Conservation (phyloP, 441 rosid species). For the Adansonia madagascariensis region DNA sequence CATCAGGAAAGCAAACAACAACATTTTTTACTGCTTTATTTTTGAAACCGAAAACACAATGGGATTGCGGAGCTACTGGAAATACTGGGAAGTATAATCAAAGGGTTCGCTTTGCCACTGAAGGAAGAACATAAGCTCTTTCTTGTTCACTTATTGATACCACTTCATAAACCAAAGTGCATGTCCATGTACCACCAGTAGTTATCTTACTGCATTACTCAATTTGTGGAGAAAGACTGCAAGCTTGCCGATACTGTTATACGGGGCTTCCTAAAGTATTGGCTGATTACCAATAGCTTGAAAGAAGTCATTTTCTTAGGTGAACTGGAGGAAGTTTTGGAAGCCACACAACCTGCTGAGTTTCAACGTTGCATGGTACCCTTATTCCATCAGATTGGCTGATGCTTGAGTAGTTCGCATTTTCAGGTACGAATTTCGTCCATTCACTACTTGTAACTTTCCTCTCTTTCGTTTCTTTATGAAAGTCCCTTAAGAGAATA, state of each 20-base stretch:
- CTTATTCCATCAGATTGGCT: constrained; percentile 67
- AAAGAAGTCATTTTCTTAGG: constrained; percentile 81
- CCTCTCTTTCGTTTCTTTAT: background rate
- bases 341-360: constrained; percentile 81
- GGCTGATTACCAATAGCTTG: constrained; percentile 73
- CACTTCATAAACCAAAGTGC: constrained; percentile 74
- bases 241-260: constrained; percentile 77
- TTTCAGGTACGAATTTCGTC: constrained; percentile 62
- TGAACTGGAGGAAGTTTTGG: constrained; percentile 83
- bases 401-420: constrained; percentile 82
- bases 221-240: constrained; percentile 71
- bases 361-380: constrained; percentile 92
- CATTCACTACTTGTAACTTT: background rate
- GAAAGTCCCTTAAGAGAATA: background rate
- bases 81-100: constrained; percentile 77
- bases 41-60: constrained; percentile 89
- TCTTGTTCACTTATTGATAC: constrained; percentile 68
- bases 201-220: constrained; percentile 71
- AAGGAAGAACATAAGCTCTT: constrained; percentile 80
- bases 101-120: constrained; percentile 69
- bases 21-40: constrained; percentile 74
- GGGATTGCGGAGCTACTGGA: constrained; percentile 83
- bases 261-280: constrained; percentile 64
- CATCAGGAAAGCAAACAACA: constrained; percentile 86
- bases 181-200: constrained; percentile 69